phyloP scores from a whole-genome alignment of 352 stramenopile genomes.

The Globisporangium acanthophoron region DNA sequence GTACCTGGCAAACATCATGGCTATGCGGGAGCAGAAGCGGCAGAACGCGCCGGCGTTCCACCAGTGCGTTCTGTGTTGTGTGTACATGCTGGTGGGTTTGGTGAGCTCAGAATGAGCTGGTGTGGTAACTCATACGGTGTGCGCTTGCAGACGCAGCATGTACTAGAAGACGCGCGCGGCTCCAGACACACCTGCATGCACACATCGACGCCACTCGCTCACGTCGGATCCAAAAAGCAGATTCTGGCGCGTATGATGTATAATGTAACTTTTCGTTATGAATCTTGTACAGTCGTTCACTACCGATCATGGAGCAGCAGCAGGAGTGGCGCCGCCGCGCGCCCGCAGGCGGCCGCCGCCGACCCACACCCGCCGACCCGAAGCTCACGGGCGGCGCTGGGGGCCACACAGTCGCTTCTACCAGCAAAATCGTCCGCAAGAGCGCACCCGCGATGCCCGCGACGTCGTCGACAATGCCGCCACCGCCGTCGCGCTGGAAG shows the following conservation, averaged over 20 bases:
- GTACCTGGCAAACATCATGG: conserved; percentile 49
- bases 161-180: conserved; percentile 16
- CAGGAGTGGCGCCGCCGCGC: conserved; percentile 15
- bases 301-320: conserved; percentile 3
- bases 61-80: conserved; percentile 1
- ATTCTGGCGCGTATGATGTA: background rate
- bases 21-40: conserved; percentile 35
- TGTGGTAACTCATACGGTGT: background rate
- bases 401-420: conserved; percentile 11
- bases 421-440: conserved; percentile 14
- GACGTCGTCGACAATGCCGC: background rate
- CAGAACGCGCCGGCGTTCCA: conserved; percentile 19
- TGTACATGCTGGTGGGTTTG: conserved; percentile 7
- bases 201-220: too few relatives aligned
- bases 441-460: background rate
- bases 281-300: conserved; percentile 4
- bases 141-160: conserved; percentile 31
- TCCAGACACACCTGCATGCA: background rate
- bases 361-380: background rate
- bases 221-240: too few relatives aligned
- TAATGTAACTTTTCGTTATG: background rate
- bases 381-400: background rate
- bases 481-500: conserved; percentile 44
- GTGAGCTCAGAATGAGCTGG: too few relatives aligned
- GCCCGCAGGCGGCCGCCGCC: background rate